Conservation (phyloP, 768 basidiomycete species). For the Rubroboletus satanas region DNA sequence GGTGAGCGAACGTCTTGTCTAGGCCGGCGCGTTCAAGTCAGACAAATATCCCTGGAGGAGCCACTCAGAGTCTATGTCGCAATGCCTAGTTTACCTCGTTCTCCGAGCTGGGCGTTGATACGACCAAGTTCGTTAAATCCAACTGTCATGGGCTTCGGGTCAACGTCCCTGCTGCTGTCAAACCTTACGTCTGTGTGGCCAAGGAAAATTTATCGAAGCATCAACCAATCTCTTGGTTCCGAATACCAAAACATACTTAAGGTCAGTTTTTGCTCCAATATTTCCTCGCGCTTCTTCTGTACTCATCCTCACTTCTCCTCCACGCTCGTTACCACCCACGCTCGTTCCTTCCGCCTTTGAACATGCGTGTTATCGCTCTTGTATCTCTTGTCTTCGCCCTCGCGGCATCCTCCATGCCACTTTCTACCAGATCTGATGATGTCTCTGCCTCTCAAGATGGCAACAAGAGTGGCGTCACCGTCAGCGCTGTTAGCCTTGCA, state of each 20-base stretch:
- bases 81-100: background rate
- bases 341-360: background rate
- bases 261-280: background rate
- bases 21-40: background rate
- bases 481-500: too few relatives aligned
- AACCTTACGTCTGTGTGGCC: background rate
- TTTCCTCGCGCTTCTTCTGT: background rate
- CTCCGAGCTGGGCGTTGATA: background rate
- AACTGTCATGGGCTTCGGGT: background rate
- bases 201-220: background rate
- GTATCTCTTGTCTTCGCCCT: slow-evolving; percentile 9
- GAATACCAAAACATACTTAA: background rate
- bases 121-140: background rate
- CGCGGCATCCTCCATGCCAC: slow-evolving; percentile 5
- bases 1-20: background rate
- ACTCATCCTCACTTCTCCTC: background rate
- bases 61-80: background rate
- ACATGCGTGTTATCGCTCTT: slow-evolving; percentile 11
- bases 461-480: too few relatives aligned
- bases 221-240: background rate
- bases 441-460: background rate
- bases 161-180: background rate
- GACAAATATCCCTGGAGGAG: background rate
- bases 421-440: background rate
- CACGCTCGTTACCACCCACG: slow-evolving; percentile 3